Base-by-base conservation (phyloP, 1,139 yeast genomes). In the Yamadazyma trypodendri region DNA sequence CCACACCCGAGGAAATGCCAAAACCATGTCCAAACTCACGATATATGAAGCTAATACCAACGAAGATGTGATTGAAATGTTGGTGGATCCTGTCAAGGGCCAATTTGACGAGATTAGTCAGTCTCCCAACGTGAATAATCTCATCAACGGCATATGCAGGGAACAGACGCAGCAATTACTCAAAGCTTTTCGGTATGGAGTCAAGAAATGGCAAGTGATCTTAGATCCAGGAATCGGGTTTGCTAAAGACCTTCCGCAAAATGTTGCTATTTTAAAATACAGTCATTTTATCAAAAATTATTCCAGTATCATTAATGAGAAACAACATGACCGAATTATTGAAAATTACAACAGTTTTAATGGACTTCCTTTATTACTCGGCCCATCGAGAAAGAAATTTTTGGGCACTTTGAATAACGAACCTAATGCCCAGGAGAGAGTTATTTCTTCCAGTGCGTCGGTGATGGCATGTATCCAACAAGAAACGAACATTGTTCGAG, bases 171-270 rank as follows among this genome's bases (percentile, higher is more conserved):
- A 53, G 1, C 78, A 80, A 40, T 70, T 87, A 27, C 50, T 60
- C 1, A 71, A 65, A 38, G 95, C 96, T 8, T 63, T 77, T 35
- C 55, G 51, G 0, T 63, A 63, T 0, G 96, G 96, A 1, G 78
- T 92, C 1, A 71, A 72, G 41, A 79, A 94, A 57, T 92, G 97
- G 96, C 97, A 92, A 60, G 65, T 92, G 2, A 80, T 94, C 13
- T 56, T 89, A 10, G 99, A 92, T 58, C 98, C 99, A 0, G 98
- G 98, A 1, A 63, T 92, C 37, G 98, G 98, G 2, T 92, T 92
- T 63, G 97, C 97, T 15, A 92, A 92, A 57, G 73, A 72, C 38
- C 52, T 74, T 31, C 49, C 59, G 8, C 96, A 90, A 52, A 92
- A 90, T 56, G 51, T 90, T 31, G 71, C 74, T 10, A 51, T 89